These are phyloP conservation scores for Malassezia dermatis DNA, from an alignment of 1,284 basidiomycete genomes.

Conservation along the genomic window DNA sequence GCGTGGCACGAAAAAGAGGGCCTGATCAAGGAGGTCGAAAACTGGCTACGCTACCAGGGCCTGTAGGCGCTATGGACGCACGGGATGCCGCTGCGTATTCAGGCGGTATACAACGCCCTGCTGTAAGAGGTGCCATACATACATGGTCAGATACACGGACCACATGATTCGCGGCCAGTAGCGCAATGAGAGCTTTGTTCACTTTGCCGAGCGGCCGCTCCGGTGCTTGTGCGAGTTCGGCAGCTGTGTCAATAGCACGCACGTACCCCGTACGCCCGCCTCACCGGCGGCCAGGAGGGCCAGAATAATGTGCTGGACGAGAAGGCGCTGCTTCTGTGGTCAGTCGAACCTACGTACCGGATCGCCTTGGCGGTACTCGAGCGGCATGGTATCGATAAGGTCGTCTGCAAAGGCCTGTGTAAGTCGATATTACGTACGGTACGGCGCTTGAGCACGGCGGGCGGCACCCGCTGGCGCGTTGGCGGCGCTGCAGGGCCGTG, in stretches of 20 bases:
- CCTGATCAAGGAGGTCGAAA: conserved; percentile 15
- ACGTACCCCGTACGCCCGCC: conserved; percentile 30
- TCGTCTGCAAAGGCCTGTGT: conserved; percentile 47
- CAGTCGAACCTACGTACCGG: conserved; percentile 53
- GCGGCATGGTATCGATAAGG: conserved; percentile 66
- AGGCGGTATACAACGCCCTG: conserved; percentile 42
- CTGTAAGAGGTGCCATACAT: neutral
- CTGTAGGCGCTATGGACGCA: conserved; percentile 21
- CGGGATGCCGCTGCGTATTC: conserved; percentile 27
- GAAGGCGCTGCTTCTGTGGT: conserved; percentile 24
- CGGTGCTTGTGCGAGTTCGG: conserved; percentile 66
- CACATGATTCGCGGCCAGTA: conserved; percentile 77
- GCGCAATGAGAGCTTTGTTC: conserved; percentile 82
- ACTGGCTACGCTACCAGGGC: conserved; percentile 11
- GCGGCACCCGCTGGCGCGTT: neutral
- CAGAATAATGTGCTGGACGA: conserved; percentile 38
- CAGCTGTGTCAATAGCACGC: conserved; percentile 52
- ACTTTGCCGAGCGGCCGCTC: conserved; percentile 76
- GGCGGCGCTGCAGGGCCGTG: neutral
- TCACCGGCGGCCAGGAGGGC: conserved; percentile 32
- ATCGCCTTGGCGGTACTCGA: conserved; percentile 81
- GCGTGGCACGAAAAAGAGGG: conserved; percentile 16
- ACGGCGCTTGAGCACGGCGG: conserved; percentile 49
- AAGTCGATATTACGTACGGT: conserved; percentile 51
- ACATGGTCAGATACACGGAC: conserved; percentile 54